Percentiles rank a stretch among this genome's conserved stretches.
These are phyloP conservation scores for Dalbergia oliveri DNA, from an alignment of 306 rosid species.

Conservation along the genomic window DNA sequence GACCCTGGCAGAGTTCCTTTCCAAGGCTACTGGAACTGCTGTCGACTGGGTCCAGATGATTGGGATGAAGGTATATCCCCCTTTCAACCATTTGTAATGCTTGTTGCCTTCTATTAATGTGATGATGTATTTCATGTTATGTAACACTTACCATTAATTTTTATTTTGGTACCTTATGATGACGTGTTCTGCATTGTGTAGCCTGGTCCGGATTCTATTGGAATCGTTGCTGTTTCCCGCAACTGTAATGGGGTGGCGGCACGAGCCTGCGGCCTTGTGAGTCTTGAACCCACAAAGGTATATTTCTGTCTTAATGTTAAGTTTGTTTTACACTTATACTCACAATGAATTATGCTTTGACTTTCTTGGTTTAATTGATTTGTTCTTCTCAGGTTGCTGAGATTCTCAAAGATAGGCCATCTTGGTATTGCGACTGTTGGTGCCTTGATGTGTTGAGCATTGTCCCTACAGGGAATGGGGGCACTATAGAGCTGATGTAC, in stretches of 20 bases:
- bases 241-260: conserved; percentile 97
- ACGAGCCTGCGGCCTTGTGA: conserved; percentile 99
- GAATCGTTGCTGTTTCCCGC: conserved; percentile 99
- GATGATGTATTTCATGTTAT: not conserved
- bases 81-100: not conserved
- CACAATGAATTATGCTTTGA: not conserved
- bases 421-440: conserved; percentile 97
- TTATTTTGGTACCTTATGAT: not conserved
- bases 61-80: conserved; percentile 96
- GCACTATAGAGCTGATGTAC: conserved; percentile 90
- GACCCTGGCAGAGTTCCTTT: conserved; percentile 99
- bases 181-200: conserved; percentile 31
- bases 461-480: conserved; percentile 86
- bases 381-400: conserved; percentile 74
- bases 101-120: not conserved
- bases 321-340: not conserved
- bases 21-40: conserved; percentile 99
- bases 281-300: conserved; percentile 98
- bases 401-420: conserved; percentile 89
- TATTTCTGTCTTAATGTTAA: not conserved
- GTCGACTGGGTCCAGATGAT: conserved; percentile 99
- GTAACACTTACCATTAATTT: not conserved
- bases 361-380: not conserved
- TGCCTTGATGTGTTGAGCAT: conserved; percentile 80
- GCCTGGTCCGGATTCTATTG: conserved; percentile 99